A percentile compares a stretch with the other conserved stretches of the same genome.
phyloP scores from a whole-genome alignment of 805 yeast genomes.

The Yarrowia keelungensis region DNA sequence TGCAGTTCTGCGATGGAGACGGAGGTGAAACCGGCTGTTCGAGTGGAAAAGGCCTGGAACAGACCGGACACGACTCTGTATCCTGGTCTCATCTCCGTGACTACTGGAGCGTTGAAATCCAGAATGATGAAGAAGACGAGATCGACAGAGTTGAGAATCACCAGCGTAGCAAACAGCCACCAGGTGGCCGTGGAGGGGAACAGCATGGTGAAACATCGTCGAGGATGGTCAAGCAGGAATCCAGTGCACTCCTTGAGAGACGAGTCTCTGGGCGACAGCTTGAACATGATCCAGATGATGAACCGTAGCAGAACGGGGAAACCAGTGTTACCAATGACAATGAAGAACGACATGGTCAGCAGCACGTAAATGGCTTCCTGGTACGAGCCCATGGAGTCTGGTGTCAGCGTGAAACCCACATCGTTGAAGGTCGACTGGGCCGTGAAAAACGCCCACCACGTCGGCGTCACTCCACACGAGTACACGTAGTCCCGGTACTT shows the following conservation, averaged over 20 bases:
- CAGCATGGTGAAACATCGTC: conserved; percentile 91
- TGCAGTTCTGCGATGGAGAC: conserved; percentile 73
- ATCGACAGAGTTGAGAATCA: conserved; percentile 77
- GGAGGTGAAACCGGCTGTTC: conserved; percentile 91
- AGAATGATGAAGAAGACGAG: conserved; percentile 78
- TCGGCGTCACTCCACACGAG: conserved; percentile 68
- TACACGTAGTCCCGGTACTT: conserved; percentile 50
- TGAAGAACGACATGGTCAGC: conserved; percentile 68
- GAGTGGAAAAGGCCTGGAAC: conserved; percentile 87
- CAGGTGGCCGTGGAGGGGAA: conserved; percentile 94
- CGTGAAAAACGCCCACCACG: conserved; percentile 95
- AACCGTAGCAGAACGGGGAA: conserved; percentile 85
- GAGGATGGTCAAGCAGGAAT: conserved; percentile 90
- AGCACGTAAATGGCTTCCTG: conserved; percentile 68
- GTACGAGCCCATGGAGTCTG: conserved; percentile 79
- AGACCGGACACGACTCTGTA: conserved; percentile 80
- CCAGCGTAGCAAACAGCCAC: conserved; percentile 84
- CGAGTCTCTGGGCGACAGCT: conserved; percentile 63
- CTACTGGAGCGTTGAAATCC: conserved; percentile 64
- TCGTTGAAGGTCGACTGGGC: conserved; percentile 83
- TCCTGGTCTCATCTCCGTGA: conserved; percentile 67
- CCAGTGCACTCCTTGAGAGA: conserved; percentile 71
- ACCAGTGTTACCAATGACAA: conserved; percentile 93
- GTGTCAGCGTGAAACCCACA: conserved; percentile 80
- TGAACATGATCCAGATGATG: conserved; percentile 79